These are phyloP conservation scores for Curvularia eragrostidis DNA, from an alignment of 2,329 filamentous ascomycete species.

Conservation along the genomic window DNA sequence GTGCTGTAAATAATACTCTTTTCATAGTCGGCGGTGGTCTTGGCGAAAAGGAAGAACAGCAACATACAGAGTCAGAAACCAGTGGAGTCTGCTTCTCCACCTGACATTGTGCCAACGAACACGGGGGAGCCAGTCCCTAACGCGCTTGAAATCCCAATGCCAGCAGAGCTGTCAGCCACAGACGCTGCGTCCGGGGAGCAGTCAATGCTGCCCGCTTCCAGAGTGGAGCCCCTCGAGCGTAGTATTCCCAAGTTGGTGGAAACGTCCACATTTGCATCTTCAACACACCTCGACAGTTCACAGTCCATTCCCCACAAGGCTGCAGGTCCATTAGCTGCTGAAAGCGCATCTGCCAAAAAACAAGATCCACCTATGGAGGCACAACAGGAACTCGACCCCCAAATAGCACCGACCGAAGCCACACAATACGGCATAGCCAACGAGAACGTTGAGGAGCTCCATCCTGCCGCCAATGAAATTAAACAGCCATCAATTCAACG, in stretches of 20 bases:
- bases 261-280: constrained; percentile 27
- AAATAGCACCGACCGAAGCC: constrained; percentile 7
- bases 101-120: constrained; percentile 30
- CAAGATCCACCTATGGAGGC: constrained; percentile 15
- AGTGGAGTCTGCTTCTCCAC: constrained; percentile 37
- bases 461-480: not conserved
- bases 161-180: constrained; percentile 27
- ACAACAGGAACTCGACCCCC: constrained; percentile 7
- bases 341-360: constrained; percentile 10
- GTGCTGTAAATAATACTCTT: constrained; percentile 31
- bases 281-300: constrained; percentile 15
- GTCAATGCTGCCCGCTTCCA: constrained; percentile 15
- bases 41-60: constrained; percentile 42
- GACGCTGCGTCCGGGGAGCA: constrained; percentile 17
- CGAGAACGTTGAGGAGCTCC: constrained; percentile 6
- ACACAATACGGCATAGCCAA: constrained; percentile 6
- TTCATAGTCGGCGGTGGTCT: constrained; percentile 26
- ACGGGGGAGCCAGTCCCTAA: constrained; percentile 32
- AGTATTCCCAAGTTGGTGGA: constrained; percentile 27
- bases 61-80: constrained; percentile 36
- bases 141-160: constrained; percentile 25
- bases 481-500: constrained; percentile 12
- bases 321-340: constrained; percentile 6
- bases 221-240: constrained; percentile 20
- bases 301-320: constrained; percentile 13